A percentile compares a stretch with the other conserved stretches of the same genome.
Conservation (phyloP, 106 monocot species). For the Narthecium ossifragum region DNA sequence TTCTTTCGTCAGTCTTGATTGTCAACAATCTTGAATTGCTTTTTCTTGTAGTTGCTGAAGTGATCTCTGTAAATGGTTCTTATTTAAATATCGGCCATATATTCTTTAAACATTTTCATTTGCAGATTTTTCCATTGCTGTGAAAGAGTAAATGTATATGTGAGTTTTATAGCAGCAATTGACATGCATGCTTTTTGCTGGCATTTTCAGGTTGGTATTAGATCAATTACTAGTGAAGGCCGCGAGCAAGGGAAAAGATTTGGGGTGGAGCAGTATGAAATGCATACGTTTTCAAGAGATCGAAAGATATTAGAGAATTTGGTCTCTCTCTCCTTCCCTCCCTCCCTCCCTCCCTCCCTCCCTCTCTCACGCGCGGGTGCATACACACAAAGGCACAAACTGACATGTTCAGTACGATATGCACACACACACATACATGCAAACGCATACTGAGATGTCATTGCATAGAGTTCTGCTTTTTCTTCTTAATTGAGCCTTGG, state of each 20-base stretch:
- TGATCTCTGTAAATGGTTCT: too few species aligned
- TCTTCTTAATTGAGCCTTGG: too few species aligned
- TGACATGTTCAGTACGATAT: too few species aligned
- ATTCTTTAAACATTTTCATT: not conserved
- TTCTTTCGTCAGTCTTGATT: too few species aligned
- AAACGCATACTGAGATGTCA: too few species aligned
- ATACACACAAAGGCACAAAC: not conserved
- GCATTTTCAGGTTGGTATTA: conserved; percentile 68
- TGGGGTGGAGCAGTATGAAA: conserved; percentile 99
- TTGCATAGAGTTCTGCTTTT: too few species aligned
- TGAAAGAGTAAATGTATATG: too few species aligned
- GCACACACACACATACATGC: too few species aligned
- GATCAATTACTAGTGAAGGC: conserved; percentile 94
- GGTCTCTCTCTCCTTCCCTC: conserved; percentile 34
- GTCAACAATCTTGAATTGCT: too few species aligned
- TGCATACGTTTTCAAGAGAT: conserved; percentile 93
- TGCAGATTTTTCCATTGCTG: not conserved
- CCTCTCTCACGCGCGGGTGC: not conserved
- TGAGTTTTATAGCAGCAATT: not conserved
- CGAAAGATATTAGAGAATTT: conserved; percentile 77
- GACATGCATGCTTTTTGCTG: not conserved
- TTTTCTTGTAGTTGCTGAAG: too few species aligned
- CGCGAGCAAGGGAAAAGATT: conserved; percentile 93
- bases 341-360: conserved; percentile 5
- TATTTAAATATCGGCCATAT: too few species aligned